Percentiles rank a stretch among this genome's conserved stretches.
These are phyloP conservation scores for Adansonia digitata DNA, from an alignment of 345 rosid species.

Conservation along the genomic window DNA sequence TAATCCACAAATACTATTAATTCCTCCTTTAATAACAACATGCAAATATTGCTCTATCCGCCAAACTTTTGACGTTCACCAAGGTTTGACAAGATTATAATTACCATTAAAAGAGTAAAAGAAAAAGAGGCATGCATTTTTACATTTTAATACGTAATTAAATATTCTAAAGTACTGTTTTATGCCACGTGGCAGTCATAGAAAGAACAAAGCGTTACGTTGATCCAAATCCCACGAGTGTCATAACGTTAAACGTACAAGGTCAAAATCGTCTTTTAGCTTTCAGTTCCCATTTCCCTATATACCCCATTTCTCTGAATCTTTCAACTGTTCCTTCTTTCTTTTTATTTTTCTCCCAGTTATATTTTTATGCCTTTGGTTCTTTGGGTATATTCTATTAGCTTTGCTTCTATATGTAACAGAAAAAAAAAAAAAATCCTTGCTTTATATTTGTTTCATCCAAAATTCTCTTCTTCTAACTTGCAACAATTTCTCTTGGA, in stretches of 20 bases:
- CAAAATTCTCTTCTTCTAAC: not conserved
- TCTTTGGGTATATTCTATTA: constrained; percentile 45
- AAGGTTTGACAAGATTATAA: not conserved
- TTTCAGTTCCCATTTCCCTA: constrained; percentile 15
- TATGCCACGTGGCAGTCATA: constrained; percentile 21
- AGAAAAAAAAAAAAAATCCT: not conserved
- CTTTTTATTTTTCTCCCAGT: not conserved
- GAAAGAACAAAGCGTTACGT: not conserved
- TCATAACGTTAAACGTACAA: not conserved
- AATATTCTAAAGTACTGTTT: not conserved
- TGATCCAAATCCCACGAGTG: constrained; percentile 5
- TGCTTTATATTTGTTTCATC: not conserved
- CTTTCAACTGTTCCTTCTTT: not conserved
- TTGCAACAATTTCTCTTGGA: not conserved
- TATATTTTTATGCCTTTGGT: constrained; percentile 6
- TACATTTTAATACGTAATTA: not conserved
- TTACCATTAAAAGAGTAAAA: not conserved
- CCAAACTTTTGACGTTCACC: not conserved
- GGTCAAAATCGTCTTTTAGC: constrained; percentile 19
- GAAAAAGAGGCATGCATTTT: too few species aligned
- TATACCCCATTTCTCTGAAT: constrained; percentile 17
- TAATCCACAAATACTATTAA: too few species aligned
- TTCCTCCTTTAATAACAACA: too few species aligned
- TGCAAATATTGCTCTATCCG: too few species aligned
- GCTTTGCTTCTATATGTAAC: constrained; percentile 28